Base-by-base conservation (phyloP, 345 rosid species). In the Murraya paniculata region DNA sequence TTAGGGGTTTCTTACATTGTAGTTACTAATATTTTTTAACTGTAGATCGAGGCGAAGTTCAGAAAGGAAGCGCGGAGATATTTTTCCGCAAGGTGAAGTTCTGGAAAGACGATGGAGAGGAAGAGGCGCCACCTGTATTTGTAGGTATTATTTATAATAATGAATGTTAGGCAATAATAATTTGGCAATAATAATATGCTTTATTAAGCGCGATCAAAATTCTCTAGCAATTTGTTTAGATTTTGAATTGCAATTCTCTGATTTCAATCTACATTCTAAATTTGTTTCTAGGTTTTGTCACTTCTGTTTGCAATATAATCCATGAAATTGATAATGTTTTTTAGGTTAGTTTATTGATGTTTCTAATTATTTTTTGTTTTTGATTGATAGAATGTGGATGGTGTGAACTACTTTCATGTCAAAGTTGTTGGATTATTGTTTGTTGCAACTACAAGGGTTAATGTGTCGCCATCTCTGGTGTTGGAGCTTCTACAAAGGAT, bases 111-210 rank as follows among this genome's bases (percentile, higher is more conserved):
- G 99, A 96, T 76, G 99, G 91, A 16, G 90, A 92, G 79, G 95
- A 92, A 70, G 98, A 94, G 85, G 97, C 98, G 14, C 98, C 98
- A 50, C 98, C 98, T 89, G 95, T 96, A 89, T 96, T 96, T 95
- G 98, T 94, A 91, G 94, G 98, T 93, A 91, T 87, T 88, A 78
- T 78, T 74, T 79, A 6, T 88, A 73, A 70, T 66, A 57, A 71
- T 68, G 60, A 80, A 72, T 74, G 68, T 45, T 21, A 64, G 68
- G 70, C 36, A 57, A 45, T 53, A 53, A 53, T 53, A 16, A 53
- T 69, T n/a, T n/a, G 68, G 70, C 36, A 57, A 45, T 53, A 53
- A 53, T 53, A 16, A 53, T 69, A 14, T 58, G 36, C 27, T 41
- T 59, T 64, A 35, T 9, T 5, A 41, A 30, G 0, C 58, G 66